Conservation (phyloP, 129 eudicot genomes). For the Heracleum sosnowskyi region DNA sequence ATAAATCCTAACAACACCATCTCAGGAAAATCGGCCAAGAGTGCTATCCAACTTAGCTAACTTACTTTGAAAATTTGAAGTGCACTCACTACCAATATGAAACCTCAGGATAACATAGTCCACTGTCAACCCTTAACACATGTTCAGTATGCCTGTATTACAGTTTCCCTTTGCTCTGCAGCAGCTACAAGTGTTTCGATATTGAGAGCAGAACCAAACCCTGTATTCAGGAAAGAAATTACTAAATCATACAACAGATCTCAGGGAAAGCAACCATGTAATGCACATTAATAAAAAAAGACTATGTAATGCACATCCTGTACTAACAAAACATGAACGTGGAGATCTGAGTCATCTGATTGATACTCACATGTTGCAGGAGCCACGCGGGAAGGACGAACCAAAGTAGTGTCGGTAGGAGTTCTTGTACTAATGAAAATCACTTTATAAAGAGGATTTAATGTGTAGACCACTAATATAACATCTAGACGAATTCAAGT, state of each 20-base stretch:
- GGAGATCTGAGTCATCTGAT: neutral
- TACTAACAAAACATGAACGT: neutral
- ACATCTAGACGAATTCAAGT: no score
- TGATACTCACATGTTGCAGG: conserved; percentile 51
- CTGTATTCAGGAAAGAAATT: conserved; percentile 25
- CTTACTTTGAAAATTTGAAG: no score
- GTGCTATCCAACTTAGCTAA: neutral
- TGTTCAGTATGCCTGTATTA: conserved; percentile 65
- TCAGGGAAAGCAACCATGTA: neutral
- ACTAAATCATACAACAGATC: conserved; percentile 11
- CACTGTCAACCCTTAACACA: neutral
- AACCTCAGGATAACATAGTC: neutral
- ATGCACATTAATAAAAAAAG: neutral
- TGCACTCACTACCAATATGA: neutral
- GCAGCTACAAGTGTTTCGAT: conserved; percentile 99
- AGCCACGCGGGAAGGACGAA: conserved; percentile 53
- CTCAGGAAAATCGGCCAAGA: neutral
- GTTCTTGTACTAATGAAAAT: no score
- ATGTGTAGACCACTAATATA: no score
- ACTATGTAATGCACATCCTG: neutral
- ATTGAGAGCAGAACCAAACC: conserved; percentile 92
- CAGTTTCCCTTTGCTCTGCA: conserved; percentile 94
- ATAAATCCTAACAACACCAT: no score
- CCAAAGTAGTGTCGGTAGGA: conserved; percentile 51
- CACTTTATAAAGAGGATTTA: no score